Evolutionary conservation across 2,329 filamentous ascomycete genomes (phyloP), one percentile per base, ranked within the genome.

Genomic region (Aureobasidium sp.): DNA sequence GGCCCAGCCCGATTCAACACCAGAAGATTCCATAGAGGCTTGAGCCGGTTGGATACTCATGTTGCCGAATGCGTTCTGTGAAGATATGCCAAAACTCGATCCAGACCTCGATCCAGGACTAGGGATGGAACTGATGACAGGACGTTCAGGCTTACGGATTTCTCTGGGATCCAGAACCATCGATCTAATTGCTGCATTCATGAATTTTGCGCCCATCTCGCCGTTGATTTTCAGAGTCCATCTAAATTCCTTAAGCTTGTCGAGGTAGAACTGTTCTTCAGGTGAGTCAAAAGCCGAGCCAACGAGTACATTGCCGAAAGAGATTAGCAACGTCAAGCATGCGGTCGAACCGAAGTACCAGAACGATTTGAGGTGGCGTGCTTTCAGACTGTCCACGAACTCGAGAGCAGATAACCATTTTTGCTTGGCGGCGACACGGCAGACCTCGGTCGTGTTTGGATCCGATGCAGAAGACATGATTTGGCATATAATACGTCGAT

Each of bases 301-400:
- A 66, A 71, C 73, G 0, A 79, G 66, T 1, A 77, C 70, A 34
- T 74, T 73, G 36, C 75, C 74, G 58, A 77, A 77, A 1, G 74
- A 73, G 11, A 76, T 74, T 9, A 78, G 70, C n/a, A 78, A 69
- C 1, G 73, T 72, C 56, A 77, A 74, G 63, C 74, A 75, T 67
- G 76, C 75, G 29, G 74, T 74, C 4, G 77, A 77, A 6, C 75
- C 72, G 17, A 75, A 79, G 63, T 77, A 78, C 78, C 78, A 80
- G 68, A 79, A 79, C 0, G 76, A 77, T 39, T 76, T 74, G 8
- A 79, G 71, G 51, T 80, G 78, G 36, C 77, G 75, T 5, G 76
- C 74, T 41, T 76, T 75, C 6, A 80, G 69, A 20, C 72, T 68
- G 37, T 76, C 73, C n/a, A 79, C 71, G 62, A 80, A 78, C 20